phyloP scores from a whole-genome alignment of 164 flowering plant species.

The Amborella trichopoda region DNA sequence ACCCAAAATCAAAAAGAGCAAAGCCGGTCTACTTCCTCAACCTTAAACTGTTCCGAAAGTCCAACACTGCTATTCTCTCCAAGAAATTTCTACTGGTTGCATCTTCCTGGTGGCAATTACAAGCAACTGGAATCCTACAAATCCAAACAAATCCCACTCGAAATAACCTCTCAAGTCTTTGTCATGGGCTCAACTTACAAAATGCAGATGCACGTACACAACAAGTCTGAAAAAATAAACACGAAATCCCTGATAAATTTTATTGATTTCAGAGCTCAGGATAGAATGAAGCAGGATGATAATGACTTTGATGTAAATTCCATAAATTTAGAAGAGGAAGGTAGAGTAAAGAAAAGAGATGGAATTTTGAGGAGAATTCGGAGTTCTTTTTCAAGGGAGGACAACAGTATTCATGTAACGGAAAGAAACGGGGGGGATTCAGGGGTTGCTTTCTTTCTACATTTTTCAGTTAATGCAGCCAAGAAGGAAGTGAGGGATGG shows the following conservation, averaged over 20 bases:
- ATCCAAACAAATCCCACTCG: conserved; percentile 55
- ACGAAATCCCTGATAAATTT: conserved; percentile 20
- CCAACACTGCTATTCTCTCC: conserved; percentile 53
- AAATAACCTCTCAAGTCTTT: conserved; percentile 37
- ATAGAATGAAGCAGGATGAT: conserved; percentile 2
- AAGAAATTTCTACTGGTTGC: conserved; percentile 97
- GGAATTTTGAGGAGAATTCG: conserved; percentile 35
- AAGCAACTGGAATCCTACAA: conserved; percentile 71
- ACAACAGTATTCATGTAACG: conserved; percentile 18
- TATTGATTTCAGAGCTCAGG: neutral
- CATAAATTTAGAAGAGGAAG: conserved; percentile 3
- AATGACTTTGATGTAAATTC: conserved; percentile 22
- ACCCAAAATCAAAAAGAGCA: conserved; percentile 57
- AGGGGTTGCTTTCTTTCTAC: conserved; percentile 93
- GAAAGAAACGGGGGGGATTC: conserved; percentile 43
- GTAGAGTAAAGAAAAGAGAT: conserved; percentile 10
- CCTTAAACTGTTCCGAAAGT: conserved; percentile 65
- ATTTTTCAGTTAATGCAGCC: conserved; percentile 67
- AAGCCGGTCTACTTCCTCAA: conserved; percentile 87
- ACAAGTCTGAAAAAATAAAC: conserved; percentile 37
- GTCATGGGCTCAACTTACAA: conserved; percentile 58
- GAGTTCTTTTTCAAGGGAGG: conserved; percentile 21
- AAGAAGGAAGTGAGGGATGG: conserved; percentile 32
- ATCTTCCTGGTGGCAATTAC: conserved; percentile 70
- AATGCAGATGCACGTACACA: conserved; percentile 51